These are phyloP conservation scores for Xylariales sp. DNA, from an alignment of 2,329 filamentous ascomycete species.

Conservation along the genomic window DNA sequence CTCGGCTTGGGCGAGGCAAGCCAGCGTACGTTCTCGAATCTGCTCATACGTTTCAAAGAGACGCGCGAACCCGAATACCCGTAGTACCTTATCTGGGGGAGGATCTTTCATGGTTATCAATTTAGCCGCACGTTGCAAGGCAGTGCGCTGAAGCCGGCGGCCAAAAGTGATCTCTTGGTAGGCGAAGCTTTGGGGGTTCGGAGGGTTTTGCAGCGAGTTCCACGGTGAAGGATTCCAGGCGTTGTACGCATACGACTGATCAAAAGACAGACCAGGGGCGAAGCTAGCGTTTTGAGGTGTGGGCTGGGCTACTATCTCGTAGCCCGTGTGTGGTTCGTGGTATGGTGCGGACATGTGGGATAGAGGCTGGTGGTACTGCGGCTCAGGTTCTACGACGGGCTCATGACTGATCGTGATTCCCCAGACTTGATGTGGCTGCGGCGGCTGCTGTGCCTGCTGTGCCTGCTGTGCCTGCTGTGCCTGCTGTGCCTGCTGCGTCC, in stretches of 20 bases:
- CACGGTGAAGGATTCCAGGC: conserved; percentile 28
- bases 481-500: neutral
- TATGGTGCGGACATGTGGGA: conserved; percentile 3
- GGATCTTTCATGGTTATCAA: conserved; percentile 49
- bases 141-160: conserved; percentile 62
- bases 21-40: conserved; percentile 38
- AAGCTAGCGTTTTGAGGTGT: conserved; percentile 52
- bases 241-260: conserved; percentile 16
- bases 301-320: conserved; percentile 47
- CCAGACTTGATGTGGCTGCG: conserved; percentile 15
- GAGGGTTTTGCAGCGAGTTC: conserved; percentile 36
- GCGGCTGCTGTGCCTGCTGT: conserved; percentile 2
- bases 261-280: conserved; percentile 31
- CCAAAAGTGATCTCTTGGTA: conserved; percentile 64
- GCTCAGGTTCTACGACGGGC: conserved; percentile 10
- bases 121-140: conserved; percentile 57
- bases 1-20: conserved; percentile 26
- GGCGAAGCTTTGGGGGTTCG: conserved; percentile 50
- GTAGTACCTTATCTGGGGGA: conserved; percentile 42
- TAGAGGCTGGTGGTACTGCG: neutral
- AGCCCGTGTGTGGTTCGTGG: conserved; percentile 21
- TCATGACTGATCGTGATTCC: conserved; percentile 25
- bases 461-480: neutral
- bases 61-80: conserved; percentile 66
- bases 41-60: conserved; percentile 50